These are phyloP conservation scores for Pistacia integerrima DNA, from an alignment of 345 rosid genomes.

Conservation along the genomic window DNA sequence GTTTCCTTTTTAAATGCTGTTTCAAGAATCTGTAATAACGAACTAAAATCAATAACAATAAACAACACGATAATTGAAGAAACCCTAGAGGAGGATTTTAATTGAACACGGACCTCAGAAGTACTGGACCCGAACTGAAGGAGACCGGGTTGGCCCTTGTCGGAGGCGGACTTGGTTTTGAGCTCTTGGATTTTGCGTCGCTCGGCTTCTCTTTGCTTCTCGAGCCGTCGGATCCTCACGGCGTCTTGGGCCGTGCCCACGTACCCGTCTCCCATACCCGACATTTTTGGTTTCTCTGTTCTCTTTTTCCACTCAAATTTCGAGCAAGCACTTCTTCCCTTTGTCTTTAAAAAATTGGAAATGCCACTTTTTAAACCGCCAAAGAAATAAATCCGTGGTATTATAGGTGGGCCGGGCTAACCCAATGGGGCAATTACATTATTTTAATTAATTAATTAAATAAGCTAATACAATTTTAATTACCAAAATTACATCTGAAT, in stretches of 20 bases:
- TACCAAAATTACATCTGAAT: background rate
- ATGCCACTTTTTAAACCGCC: background rate
- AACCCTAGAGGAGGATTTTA: background rate
- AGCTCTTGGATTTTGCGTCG: constrained; percentile 96
- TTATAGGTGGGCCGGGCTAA: background rate
- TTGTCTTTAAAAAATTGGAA: background rate
- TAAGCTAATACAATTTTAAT: background rate
- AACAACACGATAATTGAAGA: background rate
- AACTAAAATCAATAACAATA: background rate
- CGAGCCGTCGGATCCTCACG: constrained; percentile 93
- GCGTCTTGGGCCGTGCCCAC: constrained; percentile 99
- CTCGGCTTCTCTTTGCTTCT: constrained; percentile 98
- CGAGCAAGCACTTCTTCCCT: background rate
- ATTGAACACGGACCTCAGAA: constrained; percentile 62
- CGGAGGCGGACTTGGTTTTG: constrained; percentile 83
- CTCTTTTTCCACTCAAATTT: background rate
- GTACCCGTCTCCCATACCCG: constrained; percentile 99
- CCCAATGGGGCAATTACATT: too few relatives aligned
- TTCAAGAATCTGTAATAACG: constrained; percentile 70
- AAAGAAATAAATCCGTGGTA: background rate
- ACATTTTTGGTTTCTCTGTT: constrained; percentile 48
- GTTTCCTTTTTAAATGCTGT: constrained; percentile 99
- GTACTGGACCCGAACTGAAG: constrained; percentile 96
- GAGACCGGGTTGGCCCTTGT: constrained; percentile 85
- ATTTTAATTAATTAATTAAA: too few relatives aligned